Percentiles rank a stretch among this genome's conserved stretches.
These are phyloP conservation scores for Rhizopogon vinicolor DNA, from an alignment of 768 basidiomycete genomes.

Conservation along the genomic window DNA sequence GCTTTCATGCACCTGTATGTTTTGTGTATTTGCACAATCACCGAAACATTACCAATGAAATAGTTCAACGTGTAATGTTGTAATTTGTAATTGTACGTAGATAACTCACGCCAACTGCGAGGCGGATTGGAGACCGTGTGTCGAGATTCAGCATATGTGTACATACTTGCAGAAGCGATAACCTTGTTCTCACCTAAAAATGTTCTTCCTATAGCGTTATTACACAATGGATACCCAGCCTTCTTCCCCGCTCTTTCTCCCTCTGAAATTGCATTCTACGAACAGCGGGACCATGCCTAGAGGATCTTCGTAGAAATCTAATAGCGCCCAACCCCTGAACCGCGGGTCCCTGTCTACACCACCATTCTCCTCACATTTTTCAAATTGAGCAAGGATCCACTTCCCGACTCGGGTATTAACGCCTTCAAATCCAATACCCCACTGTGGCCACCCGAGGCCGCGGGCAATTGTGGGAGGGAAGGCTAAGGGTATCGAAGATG, in stretches of 20 bases:
- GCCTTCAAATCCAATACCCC: slow-evolving; percentile 79
- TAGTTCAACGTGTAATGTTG: too few species aligned
- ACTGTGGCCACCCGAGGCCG: slow-evolving; percentile 79
- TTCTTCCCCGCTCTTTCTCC: slow-evolving; percentile 37
- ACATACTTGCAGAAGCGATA: too few species aligned
- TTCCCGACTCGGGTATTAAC: slow-evolving; percentile 71
- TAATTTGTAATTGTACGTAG: too few species aligned
- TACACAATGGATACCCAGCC: slow-evolving; percentile 28
- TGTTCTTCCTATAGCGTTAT: neutral
- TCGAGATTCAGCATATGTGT: too few species aligned
- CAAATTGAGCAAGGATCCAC: slow-evolving; percentile 63
- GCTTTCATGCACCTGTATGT: too few species aligned
- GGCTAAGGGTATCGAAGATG: slow-evolving; percentile 75
- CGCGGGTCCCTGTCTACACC: slow-evolving; percentile 24
- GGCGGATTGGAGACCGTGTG: too few species aligned
- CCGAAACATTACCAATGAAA: too few species aligned
- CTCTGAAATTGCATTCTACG: slow-evolving; percentile 75
- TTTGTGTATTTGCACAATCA: too few species aligned
- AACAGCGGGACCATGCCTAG: slow-evolving; percentile 54
- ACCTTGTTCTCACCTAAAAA: too few species aligned
- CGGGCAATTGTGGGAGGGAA: slow-evolving; percentile 72
- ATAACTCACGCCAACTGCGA: too few species aligned
- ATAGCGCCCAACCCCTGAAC: slow-evolving; percentile 69
- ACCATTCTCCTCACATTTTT: neutral
- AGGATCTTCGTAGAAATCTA: slow-evolving; percentile 72